Evolutionary conservation across 306 rosid genomes (phyloP).

Genomic region (Glycine latifolia): DNA sequence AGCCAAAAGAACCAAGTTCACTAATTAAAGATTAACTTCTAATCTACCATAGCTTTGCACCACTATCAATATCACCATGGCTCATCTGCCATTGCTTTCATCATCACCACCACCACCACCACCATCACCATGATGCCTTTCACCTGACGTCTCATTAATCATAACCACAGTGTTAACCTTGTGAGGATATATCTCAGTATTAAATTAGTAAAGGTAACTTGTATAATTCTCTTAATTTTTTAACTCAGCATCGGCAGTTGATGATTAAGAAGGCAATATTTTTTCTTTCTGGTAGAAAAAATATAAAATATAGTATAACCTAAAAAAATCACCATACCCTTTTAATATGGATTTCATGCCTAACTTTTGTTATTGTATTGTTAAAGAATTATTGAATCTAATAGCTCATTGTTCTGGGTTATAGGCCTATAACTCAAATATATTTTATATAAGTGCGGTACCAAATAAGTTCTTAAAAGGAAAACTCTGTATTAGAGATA

Average conservation of each 20-base stretch:
- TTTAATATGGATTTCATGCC: slow-evolving; percentile 1
- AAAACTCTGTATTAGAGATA: too few relatives aligned
- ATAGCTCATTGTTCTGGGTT: too few relatives aligned
- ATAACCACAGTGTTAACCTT: slow-evolving; percentile 25
- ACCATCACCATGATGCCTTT: slow-evolving; percentile 29
- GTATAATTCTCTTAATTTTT: slow-evolving; percentile 2
- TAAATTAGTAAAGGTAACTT: neutral
- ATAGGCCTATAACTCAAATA: too few relatives aligned
- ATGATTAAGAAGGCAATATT: neutral
- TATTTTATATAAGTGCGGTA: too few relatives aligned
- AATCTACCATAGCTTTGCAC: slow-evolving; percentile 25
- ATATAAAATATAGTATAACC: neutral
- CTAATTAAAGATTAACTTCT: neutral
- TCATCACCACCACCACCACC: neutral
- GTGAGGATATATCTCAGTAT: too few relatives aligned
- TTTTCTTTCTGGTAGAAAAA: neutral
- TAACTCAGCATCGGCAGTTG: neutral
- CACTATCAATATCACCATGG: slow-evolving; percentile 36
- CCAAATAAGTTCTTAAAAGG: too few relatives aligned
- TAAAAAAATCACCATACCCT: neutral
- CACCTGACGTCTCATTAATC: slow-evolving; percentile 6
- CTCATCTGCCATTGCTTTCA: slow-evolving; percentile 23
- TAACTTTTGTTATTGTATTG: too few relatives aligned
- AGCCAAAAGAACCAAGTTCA: slow-evolving; percentile 9
- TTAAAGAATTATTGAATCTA: too few relatives aligned